Evolutionary conservation across 257 asterid genomes (phyloP).

Genomic region (Apocynum venetum): DNA sequence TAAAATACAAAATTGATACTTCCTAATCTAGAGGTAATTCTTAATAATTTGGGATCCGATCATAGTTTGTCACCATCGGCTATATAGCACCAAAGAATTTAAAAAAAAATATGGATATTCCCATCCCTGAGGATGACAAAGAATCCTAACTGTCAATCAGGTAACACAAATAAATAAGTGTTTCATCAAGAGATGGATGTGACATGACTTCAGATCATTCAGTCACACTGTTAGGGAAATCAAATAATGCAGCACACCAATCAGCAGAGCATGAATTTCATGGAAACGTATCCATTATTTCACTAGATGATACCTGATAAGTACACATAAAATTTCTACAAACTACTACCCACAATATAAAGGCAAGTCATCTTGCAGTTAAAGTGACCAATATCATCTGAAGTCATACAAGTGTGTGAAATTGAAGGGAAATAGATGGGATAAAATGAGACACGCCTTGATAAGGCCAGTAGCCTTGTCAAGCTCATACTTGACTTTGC

Average conservation of each 20-base stretch:
- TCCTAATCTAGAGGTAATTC: too few relatives aligned
- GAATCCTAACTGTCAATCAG: too few relatives aligned
- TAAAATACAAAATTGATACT: too few relatives aligned
- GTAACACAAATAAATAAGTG: not conserved
- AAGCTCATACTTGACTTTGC: slow-evolving; percentile 94
- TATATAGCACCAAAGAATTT: too few relatives aligned
- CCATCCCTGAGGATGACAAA: not conserved
- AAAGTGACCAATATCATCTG: not conserved
- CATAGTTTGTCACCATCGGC: too few relatives aligned
- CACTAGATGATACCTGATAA: not conserved
- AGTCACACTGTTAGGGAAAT: not conserved
- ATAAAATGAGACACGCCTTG: slow-evolving; percentile 42
- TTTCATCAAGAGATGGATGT: not conserved
- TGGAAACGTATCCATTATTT: not conserved
- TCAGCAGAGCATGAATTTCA: not conserved
- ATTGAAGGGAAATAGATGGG: not conserved
- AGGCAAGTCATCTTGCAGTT: not conserved
- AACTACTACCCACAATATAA: not conserved
- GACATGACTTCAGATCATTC: not conserved
- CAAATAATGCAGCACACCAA: not conserved
- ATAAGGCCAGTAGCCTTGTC: slow-evolving; percentile 88
- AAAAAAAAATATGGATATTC: not conserved
- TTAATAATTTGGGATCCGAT: too few relatives aligned
- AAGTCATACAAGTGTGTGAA: not conserved
- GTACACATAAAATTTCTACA: too few relatives aligned